phyloP scores from a whole-genome alignment of 441 rosid species.

The Euphorbia celastroides region DNA sequence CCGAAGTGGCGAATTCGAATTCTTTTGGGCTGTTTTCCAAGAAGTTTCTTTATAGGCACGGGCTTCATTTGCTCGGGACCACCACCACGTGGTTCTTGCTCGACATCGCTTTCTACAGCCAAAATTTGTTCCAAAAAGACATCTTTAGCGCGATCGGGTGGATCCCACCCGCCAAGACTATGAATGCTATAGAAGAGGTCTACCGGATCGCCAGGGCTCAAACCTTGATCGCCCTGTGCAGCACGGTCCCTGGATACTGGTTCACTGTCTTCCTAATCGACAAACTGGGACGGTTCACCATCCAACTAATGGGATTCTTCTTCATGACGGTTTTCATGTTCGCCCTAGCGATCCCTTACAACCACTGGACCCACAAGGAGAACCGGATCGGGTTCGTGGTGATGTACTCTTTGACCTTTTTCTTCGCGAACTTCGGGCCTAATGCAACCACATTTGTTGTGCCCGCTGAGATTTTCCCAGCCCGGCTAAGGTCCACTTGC shows the following conservation, averaged over 20 bases:
- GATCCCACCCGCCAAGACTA: constrained; percentile 53
- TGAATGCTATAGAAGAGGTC: constrained; percentile 70
- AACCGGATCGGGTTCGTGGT: constrained; percentile 59
- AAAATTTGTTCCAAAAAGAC: constrained; percentile 71
- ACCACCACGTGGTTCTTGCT: constrained; percentile 71
- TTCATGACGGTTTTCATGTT: constrained; percentile 89
- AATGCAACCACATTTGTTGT: constrained; percentile 77
- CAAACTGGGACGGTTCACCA: constrained; percentile 57
- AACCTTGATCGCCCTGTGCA: constrained; percentile 71
- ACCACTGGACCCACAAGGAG: constrained; percentile 62
- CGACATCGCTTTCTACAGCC: constrained; percentile 80
- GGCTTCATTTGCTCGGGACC: constrained; percentile 65
- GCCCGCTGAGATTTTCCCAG: constrained; percentile 88
- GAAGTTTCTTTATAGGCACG: constrained; percentile 48
- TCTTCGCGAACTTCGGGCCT: constrained; percentile 83
- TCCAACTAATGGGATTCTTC: constrained; percentile 81
- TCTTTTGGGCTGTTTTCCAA: constrained; percentile 56
- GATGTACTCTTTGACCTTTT: constrained; percentile 70
- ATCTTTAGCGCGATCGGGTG: constrained; percentile 63
- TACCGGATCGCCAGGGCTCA: constrained; percentile 58
- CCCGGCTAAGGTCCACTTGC: constrained; percentile 73
- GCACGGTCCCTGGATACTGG: constrained; percentile 85
- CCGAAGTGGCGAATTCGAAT: constrained; percentile 4
- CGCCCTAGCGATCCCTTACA: constrained; percentile 68
- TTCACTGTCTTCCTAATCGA: constrained; percentile 60